These are phyloP conservation scores for Phytophthora pisi DNA, from an alignment of 352 stramenopile genomes.

Conservation along the genomic window DNA sequence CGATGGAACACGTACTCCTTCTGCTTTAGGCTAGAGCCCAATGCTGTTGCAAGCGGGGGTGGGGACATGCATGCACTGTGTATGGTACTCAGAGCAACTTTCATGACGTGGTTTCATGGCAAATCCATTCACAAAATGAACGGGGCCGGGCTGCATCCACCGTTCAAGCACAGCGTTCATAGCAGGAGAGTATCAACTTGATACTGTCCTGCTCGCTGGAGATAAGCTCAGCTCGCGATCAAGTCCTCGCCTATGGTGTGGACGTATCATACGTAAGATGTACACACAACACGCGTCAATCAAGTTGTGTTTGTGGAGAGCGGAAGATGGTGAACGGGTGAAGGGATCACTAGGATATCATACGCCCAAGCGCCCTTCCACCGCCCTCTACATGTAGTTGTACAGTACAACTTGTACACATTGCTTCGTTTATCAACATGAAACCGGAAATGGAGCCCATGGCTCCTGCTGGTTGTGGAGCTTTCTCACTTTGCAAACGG, in stretches of 20 bases:
- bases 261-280: background rate
- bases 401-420: background rate
- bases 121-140: too few relatives aligned
- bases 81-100: background rate
- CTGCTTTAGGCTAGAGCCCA: slow-evolving; percentile 8
- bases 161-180: background rate
- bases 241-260: background rate
- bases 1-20: slow-evolving; percentile 17
- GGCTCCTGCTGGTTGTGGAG: too few relatives aligned
- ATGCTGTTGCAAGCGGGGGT: slow-evolving; percentile 1
- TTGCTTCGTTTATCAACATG: too few relatives aligned
- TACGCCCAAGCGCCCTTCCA: background rate
- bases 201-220: background rate
- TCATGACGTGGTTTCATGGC: background rate
- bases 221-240: slow-evolving; percentile 1
- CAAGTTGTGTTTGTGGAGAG: background rate
- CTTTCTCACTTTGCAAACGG: too few relatives aligned
- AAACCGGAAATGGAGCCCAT: too few relatives aligned
- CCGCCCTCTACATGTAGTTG: too few relatives aligned
- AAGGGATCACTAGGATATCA: background rate
- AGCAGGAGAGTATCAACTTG: background rate
- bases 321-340: background rate
- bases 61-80: too few relatives aligned
- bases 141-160: too few relatives aligned
- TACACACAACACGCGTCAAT: background rate